Base-by-base conservation (phyloP, 805 yeast species). In the Blastobotrys americana region DNA sequence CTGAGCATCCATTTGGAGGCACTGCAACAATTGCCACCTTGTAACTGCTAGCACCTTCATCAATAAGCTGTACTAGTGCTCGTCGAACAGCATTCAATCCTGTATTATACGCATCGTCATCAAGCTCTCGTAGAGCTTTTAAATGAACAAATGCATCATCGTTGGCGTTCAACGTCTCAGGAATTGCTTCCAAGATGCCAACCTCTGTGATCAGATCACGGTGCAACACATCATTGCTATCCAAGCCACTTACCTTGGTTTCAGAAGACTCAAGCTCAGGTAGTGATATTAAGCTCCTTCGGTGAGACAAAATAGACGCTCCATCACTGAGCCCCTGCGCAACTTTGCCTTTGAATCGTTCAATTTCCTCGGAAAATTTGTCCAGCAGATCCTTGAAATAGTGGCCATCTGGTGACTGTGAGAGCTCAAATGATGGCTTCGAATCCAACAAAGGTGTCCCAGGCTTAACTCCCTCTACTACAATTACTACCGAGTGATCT, bases 381-480 rank as follows among this genome's bases (percentile, higher is more conserved):
- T 44, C 47, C 31, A 54, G 31, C n/a, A 42, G 27, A 6, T 34
- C 25, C 22, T 41, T 23, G 22, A 50, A 35, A 21, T 33, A 40
- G 6, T 21, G 39, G 10, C n/a, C 23, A 17, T 21, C 41, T 1
- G 54, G 51, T 9, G 51, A 22, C 22, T 43, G 31, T 19, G 47
- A 47, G 18, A 55, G 41, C 13, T 33, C 41, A 45, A 51, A 55
- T 13, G 48, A 33, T 3, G 58, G 56, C 33, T 23, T 17, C 15
- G 21, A 15, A 22, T 56, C 61, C 19, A 52, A 43, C 41, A 17
- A 25, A 25, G 8, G 13, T 43, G 43, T 17, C 21, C 45, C 53
- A 39, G 52, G 28, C 34, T 50, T 49, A 22, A 56, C 46, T 36
- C 44, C 50, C 17, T 45, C 47, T 5, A 55, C 48, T 4, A 53